phyloP scores from a whole-genome alignment of 305 asterid genomes.

The Rubia tinctorum region DNA sequence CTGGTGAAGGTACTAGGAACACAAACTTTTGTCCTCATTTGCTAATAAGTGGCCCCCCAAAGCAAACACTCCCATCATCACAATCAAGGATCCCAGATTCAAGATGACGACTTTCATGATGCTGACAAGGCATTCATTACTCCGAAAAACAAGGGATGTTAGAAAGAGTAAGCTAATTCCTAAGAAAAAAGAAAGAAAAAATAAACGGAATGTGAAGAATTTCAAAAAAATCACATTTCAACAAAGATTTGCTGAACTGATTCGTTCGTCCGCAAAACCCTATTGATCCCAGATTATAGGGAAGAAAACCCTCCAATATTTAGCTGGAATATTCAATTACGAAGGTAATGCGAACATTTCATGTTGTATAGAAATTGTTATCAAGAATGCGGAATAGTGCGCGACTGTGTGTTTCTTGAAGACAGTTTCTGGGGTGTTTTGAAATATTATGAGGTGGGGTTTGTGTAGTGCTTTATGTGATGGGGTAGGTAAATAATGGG shows the following conservation, averaged over 20 bases:
- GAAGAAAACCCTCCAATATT: constrained; percentile 23
- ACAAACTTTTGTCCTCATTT: constrained; percentile 17
- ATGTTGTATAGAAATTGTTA: not conserved
- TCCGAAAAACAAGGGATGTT: constrained; percentile 36
- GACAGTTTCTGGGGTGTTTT: constrained; percentile 2
- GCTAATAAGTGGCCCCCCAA: constrained; percentile 25
- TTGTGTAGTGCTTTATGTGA: constrained; percentile 18
- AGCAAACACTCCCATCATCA: constrained; percentile 46
- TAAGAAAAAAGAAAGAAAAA: not conserved
- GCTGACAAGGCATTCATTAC: constrained; percentile 46
- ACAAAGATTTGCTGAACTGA: constrained; percentile 11
- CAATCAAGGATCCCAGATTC: constrained; percentile 44
- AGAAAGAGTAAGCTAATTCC: constrained; percentile 20
- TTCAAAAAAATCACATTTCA: constrained; percentile 14
- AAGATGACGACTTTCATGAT: constrained; percentile 34
- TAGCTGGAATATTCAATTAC: constrained; percentile 13
- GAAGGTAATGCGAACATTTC: constrained; percentile 11
- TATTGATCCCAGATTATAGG: not conserved
- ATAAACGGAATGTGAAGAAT: not conserved
- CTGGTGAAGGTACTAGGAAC: not conserved
- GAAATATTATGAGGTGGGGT: constrained; percentile 6
- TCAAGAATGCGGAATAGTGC: constrained; percentile 4
- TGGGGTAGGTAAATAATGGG: constrained; percentile 37
- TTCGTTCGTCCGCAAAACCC: constrained; percentile 18
- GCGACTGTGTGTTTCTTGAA: not conserved